Percentiles rank a stretch among this genome's conserved stretches.
These are phyloP conservation scores for Dovyalis caffra DNA, from an alignment of 345 rosid species.

Conservation along the genomic window DNA sequence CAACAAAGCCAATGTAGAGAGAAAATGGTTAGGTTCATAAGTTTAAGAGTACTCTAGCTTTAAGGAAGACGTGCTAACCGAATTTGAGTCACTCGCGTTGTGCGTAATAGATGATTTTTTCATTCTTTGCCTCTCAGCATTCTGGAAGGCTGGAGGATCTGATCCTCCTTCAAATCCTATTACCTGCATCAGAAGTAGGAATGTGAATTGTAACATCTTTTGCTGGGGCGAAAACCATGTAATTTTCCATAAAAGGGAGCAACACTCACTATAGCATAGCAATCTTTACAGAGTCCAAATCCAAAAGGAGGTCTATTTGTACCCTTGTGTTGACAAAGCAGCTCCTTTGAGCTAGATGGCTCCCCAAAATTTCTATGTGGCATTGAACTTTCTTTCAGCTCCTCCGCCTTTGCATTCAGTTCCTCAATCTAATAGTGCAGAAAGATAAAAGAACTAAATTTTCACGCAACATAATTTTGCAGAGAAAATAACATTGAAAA, in stretches of 20 bases:
- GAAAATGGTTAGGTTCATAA: not conserved
- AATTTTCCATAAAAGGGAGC: conserved; percentile 1
- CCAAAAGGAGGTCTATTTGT: conserved; percentile 35
- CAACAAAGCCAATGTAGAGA: not conserved
- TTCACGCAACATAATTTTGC: not conserved
- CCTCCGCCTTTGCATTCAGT: conserved; percentile 55
- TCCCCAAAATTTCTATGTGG: conserved; percentile 28
- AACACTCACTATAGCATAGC: conserved; percentile 61
- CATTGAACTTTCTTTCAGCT: conserved; percentile 35
- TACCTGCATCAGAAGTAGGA: conserved; percentile 45
- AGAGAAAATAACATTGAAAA: not conserved
- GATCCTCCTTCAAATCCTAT: conserved; percentile 84
- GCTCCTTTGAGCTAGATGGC: conserved; percentile 26
- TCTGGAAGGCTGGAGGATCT: conserved; percentile 91
- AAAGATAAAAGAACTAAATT: conserved; percentile 8
- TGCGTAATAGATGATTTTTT: conserved; percentile 42
- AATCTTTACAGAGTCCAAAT: conserved; percentile 67
- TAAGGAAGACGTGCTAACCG: conserved; percentile 16
- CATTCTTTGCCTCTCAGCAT: conserved; percentile 69
- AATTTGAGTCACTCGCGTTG: conserved; percentile 31
- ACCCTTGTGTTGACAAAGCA: conserved; percentile 72
- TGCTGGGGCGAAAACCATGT: not conserved
- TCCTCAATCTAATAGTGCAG: conserved; percentile 62
- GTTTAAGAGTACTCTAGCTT: conserved; percentile 7
- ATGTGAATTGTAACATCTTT: conserved; percentile 9